Evolutionary conservation across 257 asterid genomes (phyloP).

Genomic region (Knoxia roxburghii): DNA sequence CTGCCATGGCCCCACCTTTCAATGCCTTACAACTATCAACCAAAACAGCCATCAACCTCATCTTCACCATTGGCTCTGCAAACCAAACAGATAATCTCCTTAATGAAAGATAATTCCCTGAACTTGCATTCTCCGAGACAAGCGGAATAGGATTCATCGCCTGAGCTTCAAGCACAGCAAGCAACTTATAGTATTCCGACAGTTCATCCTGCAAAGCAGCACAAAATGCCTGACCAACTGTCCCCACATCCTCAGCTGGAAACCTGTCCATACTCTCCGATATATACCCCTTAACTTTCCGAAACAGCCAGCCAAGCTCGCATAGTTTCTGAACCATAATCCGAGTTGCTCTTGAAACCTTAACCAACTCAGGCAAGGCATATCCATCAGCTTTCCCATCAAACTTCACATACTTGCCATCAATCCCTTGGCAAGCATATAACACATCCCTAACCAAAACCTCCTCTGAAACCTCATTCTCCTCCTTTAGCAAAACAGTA

Average conservation of each 20-base stretch:
- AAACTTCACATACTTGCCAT: slow-evolving; percentile 72
- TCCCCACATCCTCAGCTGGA: slow-evolving; percentile 87
- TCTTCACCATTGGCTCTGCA: slow-evolving; percentile 93
- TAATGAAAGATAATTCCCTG: slow-evolving; percentile 76
- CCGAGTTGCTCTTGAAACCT: slow-evolving; percentile 65
- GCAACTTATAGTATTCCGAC: slow-evolving; percentile 73
- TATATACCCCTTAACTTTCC: slow-evolving; percentile 74
- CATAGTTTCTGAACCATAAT: slow-evolving; percentile 72
- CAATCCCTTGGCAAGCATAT: slow-evolving; percentile 95
- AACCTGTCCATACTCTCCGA: slow-evolving; percentile 62
- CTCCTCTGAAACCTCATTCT: slow-evolving; percentile 80
- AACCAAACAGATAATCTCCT: slow-evolving; percentile 95
- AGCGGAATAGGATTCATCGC: slow-evolving; percentile 93
- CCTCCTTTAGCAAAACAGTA: slow-evolving; percentile 64
- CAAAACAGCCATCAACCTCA: slow-evolving; percentile 97
- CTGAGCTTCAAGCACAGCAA: slow-evolving; percentile 94
- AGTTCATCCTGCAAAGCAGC: slow-evolving; percentile 95
- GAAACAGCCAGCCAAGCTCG: slow-evolving; percentile 92
- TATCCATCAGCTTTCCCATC: slow-evolving; percentile 65
- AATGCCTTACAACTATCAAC: slow-evolving; percentile 88
- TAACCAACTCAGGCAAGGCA: slow-evolving; percentile 53
- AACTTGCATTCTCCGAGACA: slow-evolving; percentile 53
- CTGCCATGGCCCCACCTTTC: slow-evolving; percentile 99
- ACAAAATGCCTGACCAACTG: slow-evolving; percentile 98
- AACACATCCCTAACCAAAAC: slow-evolving; percentile 87